A percentile compares a stretch with the other conserved stretches of the same genome.
These are phyloP conservation scores for Hymenoscyphus linearis DNA, from an alignment of 2,329 filamentous ascomycete genomes.

Conservation along the genomic window DNA sequence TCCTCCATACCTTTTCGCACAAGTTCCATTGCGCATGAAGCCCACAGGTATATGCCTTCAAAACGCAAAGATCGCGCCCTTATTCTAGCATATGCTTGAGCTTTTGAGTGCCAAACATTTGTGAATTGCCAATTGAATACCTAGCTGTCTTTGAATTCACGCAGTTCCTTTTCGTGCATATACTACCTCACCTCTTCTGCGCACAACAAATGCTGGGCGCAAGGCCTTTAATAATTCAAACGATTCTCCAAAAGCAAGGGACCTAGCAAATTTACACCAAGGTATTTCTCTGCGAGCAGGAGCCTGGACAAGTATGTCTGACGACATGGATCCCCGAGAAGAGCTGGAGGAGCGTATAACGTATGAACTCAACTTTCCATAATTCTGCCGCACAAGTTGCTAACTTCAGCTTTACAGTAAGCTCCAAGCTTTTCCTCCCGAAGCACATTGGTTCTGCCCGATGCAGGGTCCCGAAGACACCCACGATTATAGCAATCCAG, in stretches of 20 bases:
- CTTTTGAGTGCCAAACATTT: not conserved
- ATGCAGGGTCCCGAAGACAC: conserved; percentile 56
- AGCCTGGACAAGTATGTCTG: not conserved
- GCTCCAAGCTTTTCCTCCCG: conserved; percentile 29
- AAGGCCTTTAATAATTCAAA: not conserved
- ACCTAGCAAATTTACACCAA: not conserved
- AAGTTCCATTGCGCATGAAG: not conserved
- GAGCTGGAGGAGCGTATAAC: conserved; percentile 29
- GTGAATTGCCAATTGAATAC: not conserved
- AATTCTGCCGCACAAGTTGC: not conserved
- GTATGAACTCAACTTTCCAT: conserved; percentile 16
- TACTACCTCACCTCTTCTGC: not conserved
- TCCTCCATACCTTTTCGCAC: not conserved
- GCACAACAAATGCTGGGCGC: not conserved
- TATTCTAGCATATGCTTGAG: not conserved
- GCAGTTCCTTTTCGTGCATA: not conserved
- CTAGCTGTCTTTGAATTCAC: not conserved
- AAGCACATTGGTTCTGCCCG: conserved; percentile 64
- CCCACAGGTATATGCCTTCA: too few relatives aligned
- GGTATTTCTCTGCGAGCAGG: not conserved
- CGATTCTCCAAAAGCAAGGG: not conserved
- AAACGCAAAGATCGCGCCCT: not conserved
- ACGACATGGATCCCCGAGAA: conserved; percentile 11
- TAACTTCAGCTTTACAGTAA: conserved; percentile 20
- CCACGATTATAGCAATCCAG: conserved; percentile 56